These are phyloP conservation scores for Clonostachys sp. DNA, from an alignment of 2,329 filamentous ascomycete genomes.

Conservation along the genomic window DNA sequence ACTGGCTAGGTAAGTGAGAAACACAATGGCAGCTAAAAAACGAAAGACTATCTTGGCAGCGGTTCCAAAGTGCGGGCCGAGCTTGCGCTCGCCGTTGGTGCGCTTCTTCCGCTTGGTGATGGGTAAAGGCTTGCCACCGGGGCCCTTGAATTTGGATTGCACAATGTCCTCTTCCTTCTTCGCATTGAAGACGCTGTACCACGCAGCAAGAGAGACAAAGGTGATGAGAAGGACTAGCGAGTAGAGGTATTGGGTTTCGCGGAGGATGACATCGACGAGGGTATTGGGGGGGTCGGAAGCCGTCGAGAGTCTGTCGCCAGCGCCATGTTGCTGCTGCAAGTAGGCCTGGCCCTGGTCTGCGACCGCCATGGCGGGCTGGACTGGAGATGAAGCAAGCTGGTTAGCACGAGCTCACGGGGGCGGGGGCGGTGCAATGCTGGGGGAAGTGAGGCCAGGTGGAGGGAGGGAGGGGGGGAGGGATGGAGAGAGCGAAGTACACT, in stretches of 20 bases:
- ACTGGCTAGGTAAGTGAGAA: constrained; percentile 73
- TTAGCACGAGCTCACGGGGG: no score
- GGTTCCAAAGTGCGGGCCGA: constrained; percentile 55
- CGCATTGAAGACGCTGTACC: constrained; percentile 48
- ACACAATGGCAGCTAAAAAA: constrained; percentile 65
- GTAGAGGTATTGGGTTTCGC: constrained; percentile 44
- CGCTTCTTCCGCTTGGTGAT: constrained; percentile 52
- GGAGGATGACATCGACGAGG: constrained; percentile 32
- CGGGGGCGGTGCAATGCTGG: no score
- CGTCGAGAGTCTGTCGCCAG: background rate
- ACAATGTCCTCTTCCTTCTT: constrained; percentile 42
- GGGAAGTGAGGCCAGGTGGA: no score
- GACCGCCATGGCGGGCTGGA: constrained; percentile 2
- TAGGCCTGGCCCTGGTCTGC: background rate
- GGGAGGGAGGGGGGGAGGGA: no score
- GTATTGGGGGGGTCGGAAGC: background rate
- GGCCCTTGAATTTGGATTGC: constrained; percentile 58
- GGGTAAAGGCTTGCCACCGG: constrained; percentile 85
- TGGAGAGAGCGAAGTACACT: no score
- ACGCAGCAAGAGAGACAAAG: constrained; percentile 44
- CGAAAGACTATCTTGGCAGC: constrained; percentile 69
- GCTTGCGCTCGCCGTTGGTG: constrained; percentile 36
- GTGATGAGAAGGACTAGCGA: constrained; percentile 45
- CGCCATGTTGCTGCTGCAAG: background rate
- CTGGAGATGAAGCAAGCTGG: background rate